These are phyloP conservation scores for Taxillus chinensis DNA, from an alignment of 164 flowering plant species.

Conservation along the genomic window DNA sequence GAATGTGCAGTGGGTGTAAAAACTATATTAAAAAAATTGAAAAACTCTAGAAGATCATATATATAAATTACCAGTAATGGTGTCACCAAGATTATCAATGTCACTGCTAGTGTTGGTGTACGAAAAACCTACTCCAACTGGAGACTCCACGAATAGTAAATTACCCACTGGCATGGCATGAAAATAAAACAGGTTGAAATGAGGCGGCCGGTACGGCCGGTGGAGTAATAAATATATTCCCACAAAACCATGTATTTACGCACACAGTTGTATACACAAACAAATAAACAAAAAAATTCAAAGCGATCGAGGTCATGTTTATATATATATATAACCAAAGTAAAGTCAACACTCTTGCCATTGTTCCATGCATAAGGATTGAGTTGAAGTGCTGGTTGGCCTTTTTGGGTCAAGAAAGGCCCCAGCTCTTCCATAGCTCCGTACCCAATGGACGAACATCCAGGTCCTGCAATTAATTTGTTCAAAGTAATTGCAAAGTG, in stretches of 20 bases:
- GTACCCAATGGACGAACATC: slow-evolving; percentile 71
- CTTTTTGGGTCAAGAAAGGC: slow-evolving; percentile 47
- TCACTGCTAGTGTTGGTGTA: slow-evolving; percentile 40
- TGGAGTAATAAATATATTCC: neutral
- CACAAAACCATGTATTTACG: neutral
- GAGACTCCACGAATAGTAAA: slow-evolving; percentile 48
- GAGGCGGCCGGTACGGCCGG: too few relatives aligned
- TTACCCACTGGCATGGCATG: slow-evolving; percentile 42
- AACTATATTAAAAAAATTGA: too few relatives aligned
- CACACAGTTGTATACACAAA: too few relatives aligned
- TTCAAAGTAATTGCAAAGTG: neutral
- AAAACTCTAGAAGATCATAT: too few relatives aligned
- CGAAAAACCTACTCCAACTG: slow-evolving; percentile 59
- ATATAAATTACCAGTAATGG: slow-evolving; percentile 30
- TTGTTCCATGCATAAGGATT: slow-evolving; percentile 47
- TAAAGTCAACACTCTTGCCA: slow-evolving; percentile 15
- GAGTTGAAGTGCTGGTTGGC: slow-evolving; percentile 29
- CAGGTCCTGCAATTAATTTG: slow-evolving; percentile 41
- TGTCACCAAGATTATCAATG: slow-evolving; percentile 32
- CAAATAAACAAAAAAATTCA: too few relatives aligned
- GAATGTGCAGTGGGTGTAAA: too few relatives aligned
- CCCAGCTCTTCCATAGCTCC: slow-evolving; percentile 61
- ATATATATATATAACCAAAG: too few relatives aligned
- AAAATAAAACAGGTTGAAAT: too few relatives aligned
- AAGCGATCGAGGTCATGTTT: too few relatives aligned